Evolutionary conservation across 2,329 filamentous ascomycete genomes (phyloP).

Genomic region (Colletotrichum orchidophilum): DNA sequence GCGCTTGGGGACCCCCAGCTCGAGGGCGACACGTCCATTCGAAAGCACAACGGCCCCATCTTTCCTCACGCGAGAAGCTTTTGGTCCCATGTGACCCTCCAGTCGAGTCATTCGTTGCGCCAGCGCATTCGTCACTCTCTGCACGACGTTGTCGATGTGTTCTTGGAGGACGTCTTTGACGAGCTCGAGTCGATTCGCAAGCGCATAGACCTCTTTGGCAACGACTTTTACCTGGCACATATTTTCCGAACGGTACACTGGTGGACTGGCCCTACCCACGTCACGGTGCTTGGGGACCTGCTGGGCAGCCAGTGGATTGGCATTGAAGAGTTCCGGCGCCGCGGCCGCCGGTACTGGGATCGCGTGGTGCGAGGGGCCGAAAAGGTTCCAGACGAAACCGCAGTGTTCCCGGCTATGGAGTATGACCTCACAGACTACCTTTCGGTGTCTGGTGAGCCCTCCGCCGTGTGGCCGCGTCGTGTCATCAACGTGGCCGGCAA

Average conservation of each 20-base stretch:
- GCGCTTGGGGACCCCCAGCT: constrained; percentile 92
- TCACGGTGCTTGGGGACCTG: constrained; percentile 89
- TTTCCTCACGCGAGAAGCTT: constrained; percentile 64
- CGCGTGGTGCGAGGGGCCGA: constrained; percentile 77
- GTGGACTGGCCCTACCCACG: constrained; percentile 87
- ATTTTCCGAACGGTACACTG: constrained; percentile 86
- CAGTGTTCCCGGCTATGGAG: constrained; percentile 56
- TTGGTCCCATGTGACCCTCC: constrained; percentile 57
- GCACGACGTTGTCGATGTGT: constrained; percentile 70
- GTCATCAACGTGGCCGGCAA: constrained; percentile 94
- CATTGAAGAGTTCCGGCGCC: constrained; percentile 81
- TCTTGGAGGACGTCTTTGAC: constrained; percentile 74
- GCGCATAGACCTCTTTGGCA: constrained; percentile 86
- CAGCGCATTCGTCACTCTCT: constrained; percentile 61
- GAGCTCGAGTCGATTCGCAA: constrained; percentile 77
- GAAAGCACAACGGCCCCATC: constrained; percentile 60
- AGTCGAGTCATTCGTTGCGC: constrained; percentile 57
- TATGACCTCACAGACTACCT: constrained; percentile 62
- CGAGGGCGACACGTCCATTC: constrained; percentile 89
- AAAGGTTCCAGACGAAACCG: constrained; percentile 68
- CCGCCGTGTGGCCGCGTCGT: constrained; percentile 71
- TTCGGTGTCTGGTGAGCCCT: constrained; percentile 49
- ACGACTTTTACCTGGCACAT: constrained; percentile 94
- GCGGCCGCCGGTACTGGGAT: constrained; percentile 82
- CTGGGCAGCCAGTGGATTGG: constrained; percentile 95